phyloP scores from a whole-genome alignment of 805 yeast species.

The Spathaspora arborariae region DNA sequence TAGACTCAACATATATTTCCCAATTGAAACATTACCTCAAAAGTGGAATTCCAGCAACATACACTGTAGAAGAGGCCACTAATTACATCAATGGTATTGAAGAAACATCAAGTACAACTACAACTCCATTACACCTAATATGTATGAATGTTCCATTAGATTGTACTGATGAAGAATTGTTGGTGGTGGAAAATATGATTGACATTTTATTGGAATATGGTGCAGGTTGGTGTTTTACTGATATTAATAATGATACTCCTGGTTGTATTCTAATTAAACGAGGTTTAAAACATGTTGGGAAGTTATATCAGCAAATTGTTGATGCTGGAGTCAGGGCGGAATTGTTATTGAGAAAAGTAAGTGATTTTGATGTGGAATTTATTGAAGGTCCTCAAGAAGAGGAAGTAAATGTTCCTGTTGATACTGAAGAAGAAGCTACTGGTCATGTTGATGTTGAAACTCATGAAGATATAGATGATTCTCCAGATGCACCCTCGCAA shows the following conservation, averaged over 20 bases:
- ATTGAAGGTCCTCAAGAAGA: conserved; percentile 34
- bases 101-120: conserved; percentile 42
- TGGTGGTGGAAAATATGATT: conserved; percentile 51
- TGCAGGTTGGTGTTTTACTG: conserved; percentile 87
- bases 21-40: conserved; percentile 45
- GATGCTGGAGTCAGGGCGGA: conserved; percentile 93
- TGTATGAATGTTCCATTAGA: conserved; percentile 53
- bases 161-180: conserved; percentile 37
- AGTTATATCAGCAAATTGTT: conserved; percentile 50
- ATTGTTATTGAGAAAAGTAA: conserved; percentile 66
- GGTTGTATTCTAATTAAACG: conserved; percentile 73
- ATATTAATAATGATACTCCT: conserved; percentile 70
- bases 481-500: conserved; percentile 50
- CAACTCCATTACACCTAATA: conserved; percentile 77
- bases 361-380: conserved; percentile 61
- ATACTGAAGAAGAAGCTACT: conserved; percentile 26
- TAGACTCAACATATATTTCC: conserved; percentile 41
- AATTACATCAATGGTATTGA: conserved; percentile 47
- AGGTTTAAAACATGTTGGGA: conserved; percentile 29
- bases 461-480: no score
- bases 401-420: conserved; percentile 15
- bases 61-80: conserved; percentile 73
- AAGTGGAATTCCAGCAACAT: conserved; percentile 77
- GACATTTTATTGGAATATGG: conserved; percentile 73
- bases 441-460: no score